Evolutionary conservation across 495 filamentous ascomycete genomes (phyloP).

Genomic region (Talaromyces adpressus): DNA sequence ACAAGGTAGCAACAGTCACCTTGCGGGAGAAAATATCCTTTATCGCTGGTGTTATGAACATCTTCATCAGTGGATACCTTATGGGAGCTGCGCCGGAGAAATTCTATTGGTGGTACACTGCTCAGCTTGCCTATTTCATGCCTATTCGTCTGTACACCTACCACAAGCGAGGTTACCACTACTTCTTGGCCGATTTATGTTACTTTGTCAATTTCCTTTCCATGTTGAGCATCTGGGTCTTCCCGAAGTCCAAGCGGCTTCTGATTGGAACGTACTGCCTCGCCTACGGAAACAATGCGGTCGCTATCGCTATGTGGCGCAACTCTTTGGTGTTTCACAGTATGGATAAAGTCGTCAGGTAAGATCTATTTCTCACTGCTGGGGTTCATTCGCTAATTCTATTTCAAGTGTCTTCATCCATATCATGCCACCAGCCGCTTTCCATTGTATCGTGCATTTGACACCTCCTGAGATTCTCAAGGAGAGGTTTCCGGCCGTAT

Average conservation of each 20-base stretch:
- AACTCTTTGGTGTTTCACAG: slow-evolving; percentile 98
- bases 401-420: slow-evolving; percentile 78
- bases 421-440: slow-evolving; percentile 91
- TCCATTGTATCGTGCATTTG: slow-evolving; percentile 89
- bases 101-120: slow-evolving; percentile 90
- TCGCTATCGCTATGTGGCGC: slow-evolving; percentile 98
- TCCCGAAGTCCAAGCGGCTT: slow-evolving; percentile 82
- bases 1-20: slow-evolving; percentile 78
- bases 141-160: slow-evolving; percentile 90
- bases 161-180: slow-evolving; percentile 84
- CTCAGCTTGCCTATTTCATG: slow-evolving; percentile 87
- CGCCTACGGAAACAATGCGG: slow-evolving; percentile 91
- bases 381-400: background rate
- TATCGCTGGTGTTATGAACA: slow-evolving; percentile 91
- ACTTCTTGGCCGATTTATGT: slow-evolving; percentile 94
- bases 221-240: slow-evolving; percentile 80
- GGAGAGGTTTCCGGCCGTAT: slow-evolving; percentile 77
- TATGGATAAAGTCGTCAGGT: slow-evolving; percentile 90
- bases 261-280: slow-evolving; percentile 92
- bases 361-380: slow-evolving; percentile 11
- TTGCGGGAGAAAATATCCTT: slow-evolving; percentile 91
- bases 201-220: slow-evolving; percentile 94
- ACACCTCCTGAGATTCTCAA: slow-evolving; percentile 56
- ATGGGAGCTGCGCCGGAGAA: slow-evolving; percentile 79
- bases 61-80: slow-evolving; percentile 92